phyloP scores from a whole-genome alignment of 169 alveolate genomes.

The Cryptosporidium meleagridis region DNA sequence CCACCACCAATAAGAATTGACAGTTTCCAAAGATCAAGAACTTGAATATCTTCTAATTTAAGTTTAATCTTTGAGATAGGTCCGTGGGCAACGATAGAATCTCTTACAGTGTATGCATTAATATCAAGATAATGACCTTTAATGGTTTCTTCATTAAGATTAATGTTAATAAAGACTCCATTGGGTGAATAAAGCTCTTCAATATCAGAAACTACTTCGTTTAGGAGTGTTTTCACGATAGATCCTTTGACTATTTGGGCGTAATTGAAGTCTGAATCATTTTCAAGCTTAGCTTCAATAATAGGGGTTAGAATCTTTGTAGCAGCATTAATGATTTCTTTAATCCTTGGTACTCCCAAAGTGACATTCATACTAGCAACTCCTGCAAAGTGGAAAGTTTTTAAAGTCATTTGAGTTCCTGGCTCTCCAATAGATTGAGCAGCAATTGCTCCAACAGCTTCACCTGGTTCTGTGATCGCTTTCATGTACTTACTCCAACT shows the following conservation, averaged over 20 bases:
- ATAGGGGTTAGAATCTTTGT: constrained; percentile 95
- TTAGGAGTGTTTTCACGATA: constrained; percentile 83
- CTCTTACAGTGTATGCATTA: constrained; percentile 86
- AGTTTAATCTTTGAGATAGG: constrained; percentile 87
- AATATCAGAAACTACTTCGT: constrained; percentile 85
- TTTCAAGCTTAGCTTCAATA: constrained; percentile 87
- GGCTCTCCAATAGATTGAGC: constrained; percentile 99
- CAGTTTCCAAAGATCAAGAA: constrained; percentile 74
- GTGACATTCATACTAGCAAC: constrained; percentile 98
- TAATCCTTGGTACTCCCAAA: constrained; percentile 98
- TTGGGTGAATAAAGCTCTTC: constrained; percentile 92
- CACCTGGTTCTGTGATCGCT: constrained; percentile 97
- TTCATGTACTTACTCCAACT: constrained; percentile 92
- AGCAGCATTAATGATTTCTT: constrained; percentile 98
- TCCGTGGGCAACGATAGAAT: constrained; percentile 85
- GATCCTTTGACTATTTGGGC: constrained; percentile 88
- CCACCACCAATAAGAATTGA: constrained; percentile 75
- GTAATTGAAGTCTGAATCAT: constrained; percentile 79
- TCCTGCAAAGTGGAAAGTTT: constrained; percentile 99
- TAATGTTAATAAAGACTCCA: constrained; percentile 89
- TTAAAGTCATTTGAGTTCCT: constrained; percentile 99
- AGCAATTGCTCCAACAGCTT: constrained; percentile 99
- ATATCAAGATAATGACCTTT: constrained; percentile 86
- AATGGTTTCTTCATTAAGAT: constrained; percentile 88
- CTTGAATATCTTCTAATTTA: constrained; percentile 78